These are phyloP conservation scores for Chrysanthemum lavandulifolium DNA, from an alignment of 129 eudicot genomes.

Conservation along the genomic window DNA sequence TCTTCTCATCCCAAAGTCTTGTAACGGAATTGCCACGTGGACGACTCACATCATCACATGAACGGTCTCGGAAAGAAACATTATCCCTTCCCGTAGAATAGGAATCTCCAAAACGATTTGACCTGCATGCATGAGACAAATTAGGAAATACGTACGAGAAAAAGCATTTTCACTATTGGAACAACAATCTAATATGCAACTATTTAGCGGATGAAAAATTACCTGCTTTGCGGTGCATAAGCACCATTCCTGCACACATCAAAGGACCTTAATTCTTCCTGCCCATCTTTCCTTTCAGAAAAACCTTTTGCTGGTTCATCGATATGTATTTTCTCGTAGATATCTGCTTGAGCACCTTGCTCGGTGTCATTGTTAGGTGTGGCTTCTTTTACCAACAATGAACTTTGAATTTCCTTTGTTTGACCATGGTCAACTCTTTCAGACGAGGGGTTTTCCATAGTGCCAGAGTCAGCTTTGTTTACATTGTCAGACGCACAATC, in stretches of 20 bases:
- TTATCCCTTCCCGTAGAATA: slow-evolving; percentile 33
- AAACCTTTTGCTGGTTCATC: slow-evolving; percentile 12
- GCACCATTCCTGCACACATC: slow-evolving; percentile 21
- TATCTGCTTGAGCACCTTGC: slow-evolving; percentile 22
- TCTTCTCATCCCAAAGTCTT: slow-evolving; percentile 39
- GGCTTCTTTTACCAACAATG: slow-evolving; percentile 24
- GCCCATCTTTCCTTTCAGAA: slow-evolving; percentile 10
- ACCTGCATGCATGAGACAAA: slow-evolving; percentile 21
- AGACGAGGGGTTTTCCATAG: slow-evolving; percentile 38
- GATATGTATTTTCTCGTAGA: slow-evolving; percentile 9
- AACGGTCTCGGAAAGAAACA: slow-evolving; percentile 12
- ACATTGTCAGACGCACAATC: slow-evolving; percentile 37
- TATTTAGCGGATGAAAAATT: neutral
- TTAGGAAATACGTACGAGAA: neutral
- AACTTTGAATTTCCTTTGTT: slow-evolving; percentile 21
- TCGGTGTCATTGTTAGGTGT: slow-evolving; percentile 27
- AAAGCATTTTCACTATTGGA: no score
- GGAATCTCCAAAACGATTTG: slow-evolving; percentile 24
- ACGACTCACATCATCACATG: neutral
- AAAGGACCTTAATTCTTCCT: slow-evolving; percentile 7
- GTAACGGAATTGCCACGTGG: slow-evolving; percentile 29
- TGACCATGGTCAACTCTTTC: slow-evolving; percentile 40
- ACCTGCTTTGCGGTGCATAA: slow-evolving; percentile 41
- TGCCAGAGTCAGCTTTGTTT: slow-evolving; percentile 43
- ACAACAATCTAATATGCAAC: neutral